phyloP scores from a whole-genome alignment of 257 asterid species.

The Knoxia roxburghii region DNA sequence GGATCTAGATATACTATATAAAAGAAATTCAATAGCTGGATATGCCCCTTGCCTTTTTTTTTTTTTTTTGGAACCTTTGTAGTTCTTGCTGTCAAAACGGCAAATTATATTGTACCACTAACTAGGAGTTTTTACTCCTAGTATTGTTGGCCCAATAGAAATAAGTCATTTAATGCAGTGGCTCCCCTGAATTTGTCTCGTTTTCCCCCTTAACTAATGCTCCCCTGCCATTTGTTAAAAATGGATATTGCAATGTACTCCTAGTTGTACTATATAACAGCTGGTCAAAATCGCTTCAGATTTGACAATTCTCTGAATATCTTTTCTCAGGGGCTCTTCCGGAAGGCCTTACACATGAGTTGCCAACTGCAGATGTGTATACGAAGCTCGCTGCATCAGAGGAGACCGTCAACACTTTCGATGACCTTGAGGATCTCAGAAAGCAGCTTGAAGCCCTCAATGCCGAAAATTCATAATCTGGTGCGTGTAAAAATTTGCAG shows the following conservation, averaged over 20 bases:
- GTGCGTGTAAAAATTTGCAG: background rate
- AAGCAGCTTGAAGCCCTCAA: constrained; percentile 86
- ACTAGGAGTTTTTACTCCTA: no score
- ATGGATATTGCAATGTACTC: no score
- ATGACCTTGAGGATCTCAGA: constrained; percentile 85
- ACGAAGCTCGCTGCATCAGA: constrained; percentile 32
- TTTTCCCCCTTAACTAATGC: no score
- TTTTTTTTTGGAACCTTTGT: no score
- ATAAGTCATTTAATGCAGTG: no score
- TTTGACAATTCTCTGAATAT: background rate
- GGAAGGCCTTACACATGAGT: constrained; percentile 80
- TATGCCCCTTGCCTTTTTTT: background rate
- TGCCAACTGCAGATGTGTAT: constrained; percentile 80
- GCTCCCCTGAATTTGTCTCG: no score
- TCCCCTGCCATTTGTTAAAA: no score
- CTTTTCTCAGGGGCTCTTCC: constrained; percentile 57
- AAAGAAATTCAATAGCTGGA: background rate
- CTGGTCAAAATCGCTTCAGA: background rate
- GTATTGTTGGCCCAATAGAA: no score
- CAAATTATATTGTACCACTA: no score
- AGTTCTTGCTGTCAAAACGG: no score
- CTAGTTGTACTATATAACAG: no score
- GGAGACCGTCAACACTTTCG: constrained; percentile 24
- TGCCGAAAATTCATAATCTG: constrained; percentile 20
- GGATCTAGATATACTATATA: background rate